Evolutionary conservation across 2,329 filamentous ascomycete species (phyloP).

Genomic region (Colletotrichum kahawae): DNA sequence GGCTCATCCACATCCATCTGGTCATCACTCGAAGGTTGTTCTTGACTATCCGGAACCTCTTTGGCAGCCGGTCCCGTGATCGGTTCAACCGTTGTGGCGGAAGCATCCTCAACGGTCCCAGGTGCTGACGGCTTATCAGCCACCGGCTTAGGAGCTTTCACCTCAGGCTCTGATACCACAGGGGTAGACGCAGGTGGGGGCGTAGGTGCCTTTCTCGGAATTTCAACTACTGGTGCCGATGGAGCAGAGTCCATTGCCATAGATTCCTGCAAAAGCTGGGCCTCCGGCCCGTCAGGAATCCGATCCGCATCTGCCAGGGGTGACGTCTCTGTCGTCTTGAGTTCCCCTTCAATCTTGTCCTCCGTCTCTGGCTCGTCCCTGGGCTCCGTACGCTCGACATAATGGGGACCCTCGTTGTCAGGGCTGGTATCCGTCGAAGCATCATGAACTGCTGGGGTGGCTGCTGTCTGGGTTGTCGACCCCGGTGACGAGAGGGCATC

Average conservation of each 20-base stretch:
- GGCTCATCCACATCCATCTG: slow-evolving; percentile 39
- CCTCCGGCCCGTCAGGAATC: slow-evolving; percentile 41
- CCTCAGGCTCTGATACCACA: not conserved
- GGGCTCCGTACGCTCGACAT: slow-evolving; percentile 51
- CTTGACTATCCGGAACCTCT: slow-evolving; percentile 43
- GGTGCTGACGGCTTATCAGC: not conserved
- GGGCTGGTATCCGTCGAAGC: slow-evolving; percentile 77
- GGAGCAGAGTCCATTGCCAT: slow-evolving; percentile 24
- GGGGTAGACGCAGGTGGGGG: not conserved
- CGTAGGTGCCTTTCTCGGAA: slow-evolving; percentile 4
- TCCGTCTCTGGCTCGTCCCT: slow-evolving; percentile 37
- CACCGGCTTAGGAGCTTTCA: not conserved
- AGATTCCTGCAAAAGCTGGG: slow-evolving; percentile 50
- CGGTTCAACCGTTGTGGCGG: not conserved
- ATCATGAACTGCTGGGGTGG: slow-evolving; percentile 72
- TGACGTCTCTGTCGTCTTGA: slow-evolving; percentile 4
- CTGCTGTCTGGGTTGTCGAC: slow-evolving; percentile 76
- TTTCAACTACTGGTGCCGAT: slow-evolving; percentile 16
- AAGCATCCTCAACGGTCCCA: not conserved
- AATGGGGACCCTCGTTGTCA: slow-evolving; percentile 68
- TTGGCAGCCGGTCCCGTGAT: not conserved
- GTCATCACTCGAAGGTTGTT: slow-evolving; percentile 32
- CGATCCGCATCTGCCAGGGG: slow-evolving; percentile 8
- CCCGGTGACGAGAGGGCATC: slow-evolving; percentile 60
- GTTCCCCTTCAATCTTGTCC: slow-evolving; percentile 30